Evolutionary conservation across 2,329 filamentous ascomycete genomes (phyloP), one percentile per base, ranked within the genome.

Genomic region (Graphiopsis chlorocephala): DNA sequence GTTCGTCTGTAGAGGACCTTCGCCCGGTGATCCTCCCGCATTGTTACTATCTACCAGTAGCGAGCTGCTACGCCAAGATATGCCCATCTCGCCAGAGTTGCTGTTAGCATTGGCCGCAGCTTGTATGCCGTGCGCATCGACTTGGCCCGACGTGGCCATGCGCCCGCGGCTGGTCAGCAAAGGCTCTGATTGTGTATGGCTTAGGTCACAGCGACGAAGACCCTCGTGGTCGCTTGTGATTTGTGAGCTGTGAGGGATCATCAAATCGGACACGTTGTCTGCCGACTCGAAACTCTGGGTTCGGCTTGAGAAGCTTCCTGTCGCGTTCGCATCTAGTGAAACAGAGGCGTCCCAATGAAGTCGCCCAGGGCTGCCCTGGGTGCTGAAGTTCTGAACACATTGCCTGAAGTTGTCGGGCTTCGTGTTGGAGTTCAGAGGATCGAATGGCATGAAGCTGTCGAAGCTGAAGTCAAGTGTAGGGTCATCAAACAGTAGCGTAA

Each of bases 401-500:
- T 58, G 42, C 42, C 62, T 58, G 55, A 23, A 59, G 55, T 64
- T 52, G 42, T 58, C 25, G 3, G 29, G 50, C 29, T 63, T 33
- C n/a, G 42, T 38, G 31, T 50, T 50, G 50, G 15, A 35, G 5
- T 35, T 28, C n/a, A 20, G 47, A 20, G 48, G 33, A 20, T 67
- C 33, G 55, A 67, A 61, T 15, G 57, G 42, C 15, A 26, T 23
- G 20, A 67, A 63, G 35, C 70, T 63, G 60, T 71, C 69, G 33
- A 73, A 67, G 59, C 61, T 60, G 52, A 67, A 56, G 23, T 71
- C 67, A 20, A 66, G 57, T 25, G 68, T 56, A 3, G 68, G 58
- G n/a, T 72, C 69, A 11, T 73, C 69, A 4, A 71, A 68, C 65
- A 72, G 66, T 20, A 64, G 62, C 8, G 68, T 67, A 58, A 72